phyloP scores from a whole-genome alignment of 306 rosid species.

The Glycine latifolia region DNA sequence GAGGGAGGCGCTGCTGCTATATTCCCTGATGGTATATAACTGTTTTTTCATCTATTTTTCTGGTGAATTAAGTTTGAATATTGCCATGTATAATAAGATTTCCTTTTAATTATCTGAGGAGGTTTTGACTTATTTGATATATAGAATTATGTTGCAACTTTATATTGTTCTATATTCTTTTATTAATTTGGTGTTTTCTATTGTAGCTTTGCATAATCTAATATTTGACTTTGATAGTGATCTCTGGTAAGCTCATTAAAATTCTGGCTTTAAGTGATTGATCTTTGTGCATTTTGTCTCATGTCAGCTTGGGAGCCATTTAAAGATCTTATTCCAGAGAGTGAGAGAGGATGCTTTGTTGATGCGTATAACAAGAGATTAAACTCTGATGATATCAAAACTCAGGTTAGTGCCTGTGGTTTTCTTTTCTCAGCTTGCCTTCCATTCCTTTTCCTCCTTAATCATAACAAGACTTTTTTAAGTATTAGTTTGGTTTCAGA shows the following conservation, averaged over 20 bases:
- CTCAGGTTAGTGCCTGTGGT: conserved; percentile 65
- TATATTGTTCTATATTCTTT: neutral
- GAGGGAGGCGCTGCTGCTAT: conserved; percentile 97
- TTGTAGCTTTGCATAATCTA: conserved; percentile 37
- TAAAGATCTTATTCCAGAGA: conserved; percentile 87
- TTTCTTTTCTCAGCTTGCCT: conserved; percentile 38
- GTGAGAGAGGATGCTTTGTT: conserved; percentile 75
- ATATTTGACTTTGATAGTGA: conserved; percentile 31
- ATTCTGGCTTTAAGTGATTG: conserved; percentile 36
- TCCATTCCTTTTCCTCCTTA: neutral
- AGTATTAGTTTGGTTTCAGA: too few relatives aligned
- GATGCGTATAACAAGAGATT: conserved; percentile 87
- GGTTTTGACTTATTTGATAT: conserved; percentile 23
- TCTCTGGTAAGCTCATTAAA: neutral
- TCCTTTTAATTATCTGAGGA: conserved; percentile 19
- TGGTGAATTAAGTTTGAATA: conserved; percentile 27
- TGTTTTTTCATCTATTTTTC: conserved; percentile 32
- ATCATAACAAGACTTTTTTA: too few relatives aligned
- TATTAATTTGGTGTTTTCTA: neutral
- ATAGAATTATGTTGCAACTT: neutral
- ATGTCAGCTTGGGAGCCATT: conserved; percentile 90
- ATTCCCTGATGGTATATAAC: conserved; percentile 82
- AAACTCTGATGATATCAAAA: conserved; percentile 77
- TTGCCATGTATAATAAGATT: conserved; percentile 24
- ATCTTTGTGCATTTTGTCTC: conserved; percentile 42